Base-by-base conservation (phyloP, 495 filamentous ascomycete species). In the Aspergillus haitiensis region DNA sequence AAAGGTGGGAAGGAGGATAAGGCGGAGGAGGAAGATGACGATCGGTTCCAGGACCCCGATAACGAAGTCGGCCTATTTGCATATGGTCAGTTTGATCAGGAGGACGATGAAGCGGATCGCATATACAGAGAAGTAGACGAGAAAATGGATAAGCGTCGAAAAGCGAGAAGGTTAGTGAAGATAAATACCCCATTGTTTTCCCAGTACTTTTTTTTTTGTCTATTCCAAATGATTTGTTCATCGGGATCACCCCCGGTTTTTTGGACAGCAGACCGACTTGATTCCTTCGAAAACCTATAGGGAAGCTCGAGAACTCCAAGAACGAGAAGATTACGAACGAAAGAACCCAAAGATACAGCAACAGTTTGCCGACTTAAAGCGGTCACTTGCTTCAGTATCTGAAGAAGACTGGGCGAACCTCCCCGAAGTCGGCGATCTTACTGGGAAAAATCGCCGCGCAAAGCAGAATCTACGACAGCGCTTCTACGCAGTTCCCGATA, bases 321-420 rank as follows among this genome's bases (percentile, higher is more conserved):
- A 98, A 78, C 86, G 81, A 73, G 90, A 94, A 65, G 93, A 97
- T 55, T 96, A 96, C 82, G 95, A 99, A 74, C 84, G 86, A 46
- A 90, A 97, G 69, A 98, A 98, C 70, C 94, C 94, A 5, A 99
- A 98, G 74, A 98, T 99, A 53, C 92, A 96, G 75, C 92, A 97
- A 65, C 94, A 98, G 70, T 99, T 99, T 69, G 92, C 92, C 70
- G 95, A 97, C 64, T 79, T 97, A 47, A 99, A 98, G 74, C 82
- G 95, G 67, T 91, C 89, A 2, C 81, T 99, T 27, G 89, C 88
- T 36, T 88, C 86, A 13, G 87, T 99, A 51, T 91, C 88, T 56
- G 94, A 97, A 75, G 93, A 98, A 53, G 93, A 97, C 61, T 99
- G 94, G 94, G 92, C 92, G 44, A 93, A 86, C 60, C 79, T 99